phyloP scores from a whole-genome alignment of 2,329 filamentous ascomycete species.

The Cryphonectria naterciae region DNA sequence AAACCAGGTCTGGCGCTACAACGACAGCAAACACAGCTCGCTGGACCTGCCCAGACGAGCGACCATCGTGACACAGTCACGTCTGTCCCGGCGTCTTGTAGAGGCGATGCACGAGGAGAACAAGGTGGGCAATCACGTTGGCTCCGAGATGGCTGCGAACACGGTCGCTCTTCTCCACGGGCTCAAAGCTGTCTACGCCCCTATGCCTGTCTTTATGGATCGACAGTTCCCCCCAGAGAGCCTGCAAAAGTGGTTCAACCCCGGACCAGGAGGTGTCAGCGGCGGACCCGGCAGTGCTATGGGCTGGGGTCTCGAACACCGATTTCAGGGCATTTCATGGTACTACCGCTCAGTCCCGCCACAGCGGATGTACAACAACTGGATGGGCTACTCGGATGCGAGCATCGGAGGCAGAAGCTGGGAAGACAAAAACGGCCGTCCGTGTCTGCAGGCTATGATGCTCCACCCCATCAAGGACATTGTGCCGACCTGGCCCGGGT shows the following conservation, averaged over 20 bases:
- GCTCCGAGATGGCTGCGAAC: slow-evolving; percentile 79
- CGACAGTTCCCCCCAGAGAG: slow-evolving; percentile 66
- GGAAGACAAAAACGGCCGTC: slow-evolving; percentile 59
- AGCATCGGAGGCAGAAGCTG: slow-evolving; percentile 58
- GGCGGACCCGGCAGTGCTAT: slow-evolving; percentile 61
- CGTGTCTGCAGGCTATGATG: slow-evolving; percentile 62
- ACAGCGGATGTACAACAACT: slow-evolving; percentile 64
- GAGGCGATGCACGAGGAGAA: slow-evolving; percentile 81
- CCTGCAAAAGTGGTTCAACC: slow-evolving; percentile 63
- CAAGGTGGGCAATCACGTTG: slow-evolving; percentile 72
- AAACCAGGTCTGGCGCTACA: slow-evolving; percentile 70
- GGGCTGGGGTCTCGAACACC: slow-evolving; percentile 61
- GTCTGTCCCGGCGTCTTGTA: slow-evolving; percentile 71
- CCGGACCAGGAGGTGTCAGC: slow-evolving; percentile 57
- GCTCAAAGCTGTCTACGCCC: slow-evolving; percentile 76
- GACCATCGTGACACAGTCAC: slow-evolving; percentile 78
- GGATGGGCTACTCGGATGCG: slow-evolving; percentile 63
- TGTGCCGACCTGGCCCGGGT: slow-evolving; percentile 51
- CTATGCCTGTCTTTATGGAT: slow-evolving; percentile 80
- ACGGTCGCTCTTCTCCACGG: slow-evolving; percentile 76
- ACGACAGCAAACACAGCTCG: slow-evolving; percentile 51
- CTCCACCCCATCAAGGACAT: slow-evolving; percentile 65
- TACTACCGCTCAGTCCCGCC: slow-evolving; percentile 63
- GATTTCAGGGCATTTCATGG: slow-evolving; percentile 64
- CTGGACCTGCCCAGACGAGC: slow-evolving; percentile 69